Percentiles rank a stretch among this genome's conserved stretches.
These are phyloP conservation scores for Candida quercuum DNA, from an alignment of 805 yeast species.

Conservation along the genomic window DNA sequence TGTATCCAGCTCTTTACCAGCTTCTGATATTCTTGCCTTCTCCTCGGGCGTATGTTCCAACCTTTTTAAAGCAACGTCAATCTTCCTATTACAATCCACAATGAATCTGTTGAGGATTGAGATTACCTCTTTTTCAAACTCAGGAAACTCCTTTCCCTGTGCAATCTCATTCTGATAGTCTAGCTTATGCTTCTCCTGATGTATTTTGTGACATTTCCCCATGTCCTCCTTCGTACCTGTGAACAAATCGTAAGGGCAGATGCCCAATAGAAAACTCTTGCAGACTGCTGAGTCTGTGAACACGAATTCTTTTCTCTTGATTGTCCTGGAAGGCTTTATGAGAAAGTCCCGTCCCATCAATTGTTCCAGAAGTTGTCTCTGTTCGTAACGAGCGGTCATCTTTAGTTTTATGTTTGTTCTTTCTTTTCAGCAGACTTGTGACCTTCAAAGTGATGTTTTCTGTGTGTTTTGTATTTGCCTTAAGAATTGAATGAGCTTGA, in stretches of 20 bases:
- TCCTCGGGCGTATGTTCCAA: conserved; percentile 76
- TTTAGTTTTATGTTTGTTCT: neutral
- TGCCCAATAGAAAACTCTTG: conserved; percentile 76
- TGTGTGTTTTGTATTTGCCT: no score
- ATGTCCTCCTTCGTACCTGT: conserved; percentile 76
- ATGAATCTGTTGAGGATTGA: conserved; percentile 49
- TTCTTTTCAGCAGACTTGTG: no score
- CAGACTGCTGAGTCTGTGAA: conserved; percentile 61
- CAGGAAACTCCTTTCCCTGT: conserved; percentile 38
- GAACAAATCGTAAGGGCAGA: conserved; percentile 82
- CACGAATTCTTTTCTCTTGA: conserved; percentile 35
- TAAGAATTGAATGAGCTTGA: no score
- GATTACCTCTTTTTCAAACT: conserved; percentile 41
- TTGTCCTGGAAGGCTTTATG: conserved; percentile 27
- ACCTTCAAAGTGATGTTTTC: no score
- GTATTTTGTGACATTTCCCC: conserved; percentile 75
- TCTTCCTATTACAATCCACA: conserved; percentile 60
- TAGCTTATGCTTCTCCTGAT: conserved; percentile 65
- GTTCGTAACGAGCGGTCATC: conserved; percentile 60
- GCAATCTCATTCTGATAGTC: conserved; percentile 52
- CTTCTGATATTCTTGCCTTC: conserved; percentile 47
- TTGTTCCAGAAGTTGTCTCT: conserved; percentile 69
- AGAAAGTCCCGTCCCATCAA: conserved; percentile 63
- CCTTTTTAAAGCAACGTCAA: conserved; percentile 55
- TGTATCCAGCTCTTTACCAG: conserved; percentile 52